These are phyloP conservation scores for Psidium friedrichsthalianum DNA, from an alignment of 345 rosid species.

Conservation along the genomic window DNA sequence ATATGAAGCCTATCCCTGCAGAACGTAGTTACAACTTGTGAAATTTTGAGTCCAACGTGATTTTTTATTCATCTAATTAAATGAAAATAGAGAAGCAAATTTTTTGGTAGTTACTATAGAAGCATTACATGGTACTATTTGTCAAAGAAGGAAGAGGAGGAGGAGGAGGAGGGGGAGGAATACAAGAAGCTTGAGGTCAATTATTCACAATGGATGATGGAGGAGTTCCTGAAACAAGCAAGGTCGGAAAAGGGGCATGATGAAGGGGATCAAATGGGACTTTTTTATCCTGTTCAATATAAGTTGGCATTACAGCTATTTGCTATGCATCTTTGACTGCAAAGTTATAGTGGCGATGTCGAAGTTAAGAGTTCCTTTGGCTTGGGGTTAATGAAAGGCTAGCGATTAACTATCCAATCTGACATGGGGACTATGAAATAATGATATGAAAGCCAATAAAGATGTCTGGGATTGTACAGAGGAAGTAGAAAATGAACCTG, in stretches of 20 bases:
- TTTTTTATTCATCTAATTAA: not conserved
- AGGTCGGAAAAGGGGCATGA: not conserved
- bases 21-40: not conserved
- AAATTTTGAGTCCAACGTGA: not conserved
- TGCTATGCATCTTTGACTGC: not conserved
- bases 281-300: not conserved
- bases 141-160: not conserved
- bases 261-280: not conserved
- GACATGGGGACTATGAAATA: not conserved
- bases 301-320: not conserved
- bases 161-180: not conserved
- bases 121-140: not conserved
- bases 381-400: not conserved
- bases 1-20: not conserved
- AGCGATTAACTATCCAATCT: not conserved
- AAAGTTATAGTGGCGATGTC: not conserved
- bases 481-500: not conserved
- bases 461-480: conserved; percentile 19
- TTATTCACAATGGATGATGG: not conserved
- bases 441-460: not conserved
- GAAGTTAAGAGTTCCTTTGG: not conserved
- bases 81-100: not conserved
- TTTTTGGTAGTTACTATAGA: not conserved
- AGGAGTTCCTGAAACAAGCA: not conserved
- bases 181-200: not conserved